Evolutionary conservation across 257 asterid species (phyloP).

Genomic region (Nicotiana obtusifolia): DNA sequence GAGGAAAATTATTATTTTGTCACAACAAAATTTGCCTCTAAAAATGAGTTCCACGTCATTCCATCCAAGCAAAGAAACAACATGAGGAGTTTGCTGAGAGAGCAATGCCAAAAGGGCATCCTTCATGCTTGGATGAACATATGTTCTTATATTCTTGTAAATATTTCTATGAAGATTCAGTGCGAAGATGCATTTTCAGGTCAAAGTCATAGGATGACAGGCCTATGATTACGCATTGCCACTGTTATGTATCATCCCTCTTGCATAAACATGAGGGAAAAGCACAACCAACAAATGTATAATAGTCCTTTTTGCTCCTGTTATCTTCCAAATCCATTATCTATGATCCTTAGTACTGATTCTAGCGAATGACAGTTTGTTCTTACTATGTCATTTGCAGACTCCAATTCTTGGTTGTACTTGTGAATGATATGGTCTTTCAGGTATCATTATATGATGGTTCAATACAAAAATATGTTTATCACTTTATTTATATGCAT

Average conservation of each 20-base stretch:
- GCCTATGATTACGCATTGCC: slow-evolving; percentile 44
- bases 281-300: slow-evolving; percentile 36
- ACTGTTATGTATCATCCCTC: slow-evolving; percentile 47
- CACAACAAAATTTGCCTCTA: slow-evolving; percentile 1
- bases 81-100: slow-evolving; percentile 35
- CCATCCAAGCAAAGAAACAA: slow-evolving; percentile 9
- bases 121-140: slow-evolving; percentile 41
- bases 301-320: slow-evolving; percentile 35
- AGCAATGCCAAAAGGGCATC: slow-evolving; percentile 46
- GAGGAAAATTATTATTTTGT: slow-evolving; percentile 10
- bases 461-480: background rate
- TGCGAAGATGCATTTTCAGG: slow-evolving; percentile 48
- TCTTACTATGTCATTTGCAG: background rate
- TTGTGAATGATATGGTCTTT: background rate
- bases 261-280: slow-evolving; percentile 30
- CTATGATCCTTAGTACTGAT: background rate
- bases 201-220: slow-evolving; percentile 95
- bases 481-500: too few species aligned
- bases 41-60: background rate
- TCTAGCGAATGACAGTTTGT: background rate
- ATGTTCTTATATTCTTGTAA: slow-evolving; percentile 47
- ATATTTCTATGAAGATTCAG: slow-evolving; percentile 43
- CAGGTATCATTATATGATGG: background rate
- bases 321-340: slow-evolving; percentile 15
- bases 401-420: background rate